Conservation (phyloP, 371 early-diverging fungal genomes). For the Lichtheimia hyalospora region DNA sequence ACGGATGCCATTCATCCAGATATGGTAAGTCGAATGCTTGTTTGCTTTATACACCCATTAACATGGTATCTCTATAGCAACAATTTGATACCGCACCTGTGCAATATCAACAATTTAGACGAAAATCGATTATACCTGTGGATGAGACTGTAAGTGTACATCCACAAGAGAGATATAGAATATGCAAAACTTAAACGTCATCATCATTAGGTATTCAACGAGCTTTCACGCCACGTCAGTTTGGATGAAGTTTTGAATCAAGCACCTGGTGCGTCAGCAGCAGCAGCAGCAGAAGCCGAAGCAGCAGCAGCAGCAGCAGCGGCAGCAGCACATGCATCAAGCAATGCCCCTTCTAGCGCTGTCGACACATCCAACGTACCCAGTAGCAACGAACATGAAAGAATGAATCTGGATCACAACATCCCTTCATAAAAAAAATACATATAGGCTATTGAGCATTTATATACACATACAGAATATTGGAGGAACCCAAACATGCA, state of each 20-base stretch:
- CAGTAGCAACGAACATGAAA: neutral
- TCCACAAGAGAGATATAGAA: neutral
- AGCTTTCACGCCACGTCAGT: slow-evolving; percentile 82
- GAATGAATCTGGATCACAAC: slow-evolving; percentile 8
- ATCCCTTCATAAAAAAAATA: neutral
- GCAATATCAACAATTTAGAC: slow-evolving; percentile 74
- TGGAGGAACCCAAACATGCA: too few relatives aligned
- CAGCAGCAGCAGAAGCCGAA: slow-evolving; percentile 3
- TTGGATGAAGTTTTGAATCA: slow-evolving; percentile 79
- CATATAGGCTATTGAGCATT: neutral
- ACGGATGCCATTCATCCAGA: slow-evolving; percentile 47
- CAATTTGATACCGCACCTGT: slow-evolving; percentile 67
- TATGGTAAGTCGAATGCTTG: slow-evolving; percentile 28
- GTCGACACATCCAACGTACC: neutral
- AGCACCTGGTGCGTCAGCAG: slow-evolving; percentile 37
- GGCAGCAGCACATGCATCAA: slow-evolving; percentile 1
- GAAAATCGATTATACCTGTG: slow-evolving; percentile 92
- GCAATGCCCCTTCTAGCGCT: neutral
- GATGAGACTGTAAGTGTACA: slow-evolving; percentile 61
- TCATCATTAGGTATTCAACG: slow-evolving; percentile 59
- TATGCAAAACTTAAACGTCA: too few relatives aligned
- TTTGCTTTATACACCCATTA: neutral
- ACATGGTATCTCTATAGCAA: slow-evolving; percentile 34
- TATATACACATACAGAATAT: too few relatives aligned
- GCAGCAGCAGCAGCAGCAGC: slow-evolving; percentile 1